Conservation (phyloP, 441 rosid genomes). For the Pelargonium cotyledonis region DNA sequence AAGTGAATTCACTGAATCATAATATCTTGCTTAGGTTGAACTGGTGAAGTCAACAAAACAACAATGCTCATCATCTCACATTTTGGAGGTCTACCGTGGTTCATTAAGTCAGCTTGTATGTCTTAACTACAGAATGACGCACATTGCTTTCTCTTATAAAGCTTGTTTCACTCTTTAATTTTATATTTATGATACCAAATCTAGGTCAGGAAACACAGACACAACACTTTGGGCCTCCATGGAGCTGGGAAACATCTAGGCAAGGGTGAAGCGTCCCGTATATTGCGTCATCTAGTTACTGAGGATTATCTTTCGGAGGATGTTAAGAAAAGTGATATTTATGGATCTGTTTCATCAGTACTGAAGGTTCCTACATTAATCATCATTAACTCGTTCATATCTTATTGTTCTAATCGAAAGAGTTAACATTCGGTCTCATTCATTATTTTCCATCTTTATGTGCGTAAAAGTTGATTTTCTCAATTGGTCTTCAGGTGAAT, state of each 20-base stretch:
- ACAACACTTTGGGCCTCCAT: slow-evolving; percentile 68
- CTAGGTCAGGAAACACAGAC: slow-evolving; percentile 80
- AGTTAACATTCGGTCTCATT: not conserved
- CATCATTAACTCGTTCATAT: slow-evolving; percentile 1
- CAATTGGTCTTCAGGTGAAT: slow-evolving; percentile 58
- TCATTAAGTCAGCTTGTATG: slow-evolving; percentile 77
- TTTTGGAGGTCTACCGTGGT: slow-evolving; percentile 87
- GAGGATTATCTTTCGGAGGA: slow-evolving; percentile 80
- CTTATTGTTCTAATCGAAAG: slow-evolving; percentile 5
- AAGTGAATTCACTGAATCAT: slow-evolving; percentile 16
- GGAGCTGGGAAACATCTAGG: slow-evolving; percentile 80
- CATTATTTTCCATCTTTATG: not conserved
- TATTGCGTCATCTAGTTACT: slow-evolving; percentile 74
- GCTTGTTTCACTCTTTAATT: slow-evolving; percentile 13
- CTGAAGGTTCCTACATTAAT: slow-evolving; percentile 49
- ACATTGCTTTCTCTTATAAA: slow-evolving; percentile 16
- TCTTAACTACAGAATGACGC: slow-evolving; percentile 4
- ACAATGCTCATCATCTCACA: slow-evolving; percentile 70
- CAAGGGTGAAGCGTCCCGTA: slow-evolving; percentile 77
- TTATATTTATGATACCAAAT: slow-evolving; percentile 22
- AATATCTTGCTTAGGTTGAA: slow-evolving; percentile 53
- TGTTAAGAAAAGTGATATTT: slow-evolving; percentile 84
- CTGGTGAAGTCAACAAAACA: slow-evolving; percentile 70
- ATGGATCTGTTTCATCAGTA: slow-evolving; percentile 83
- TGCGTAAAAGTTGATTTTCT: not conserved